These are phyloP conservation scores for Aspergillus homomorphus DNA, from an alignment of 495 filamentous ascomycete genomes.

Conservation along the genomic window DNA sequence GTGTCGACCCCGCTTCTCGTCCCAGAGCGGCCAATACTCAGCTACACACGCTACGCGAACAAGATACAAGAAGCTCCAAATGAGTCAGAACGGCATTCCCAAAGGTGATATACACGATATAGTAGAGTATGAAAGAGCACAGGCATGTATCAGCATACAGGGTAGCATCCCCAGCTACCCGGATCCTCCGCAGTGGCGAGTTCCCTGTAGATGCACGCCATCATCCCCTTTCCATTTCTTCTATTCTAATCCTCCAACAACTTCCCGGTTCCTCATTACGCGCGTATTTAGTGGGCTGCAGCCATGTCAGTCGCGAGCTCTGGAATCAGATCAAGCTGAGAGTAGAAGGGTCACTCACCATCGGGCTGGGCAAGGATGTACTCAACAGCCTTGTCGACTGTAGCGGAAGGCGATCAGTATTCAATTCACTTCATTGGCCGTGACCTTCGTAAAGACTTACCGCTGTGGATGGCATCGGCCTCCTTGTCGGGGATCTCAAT, in stretches of 20 bases:
- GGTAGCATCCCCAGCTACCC: constrained; percentile 27
- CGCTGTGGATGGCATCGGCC: constrained; percentile 91
- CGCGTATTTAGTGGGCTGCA: constrained; percentile 43
- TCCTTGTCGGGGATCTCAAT: constrained; percentile 99
- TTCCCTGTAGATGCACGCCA: constrained; percentile 28
- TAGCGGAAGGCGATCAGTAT: constrained; percentile 29
- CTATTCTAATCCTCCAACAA: constrained; percentile 35
- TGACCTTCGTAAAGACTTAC: constrained; percentile 54
- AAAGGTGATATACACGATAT: constrained; percentile 50
- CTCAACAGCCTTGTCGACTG: constrained; percentile 91
- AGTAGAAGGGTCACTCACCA: constrained; percentile 43
- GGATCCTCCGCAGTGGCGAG: constrained; percentile 23
- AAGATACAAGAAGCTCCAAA: constrained; percentile 6
- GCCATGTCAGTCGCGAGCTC: constrained; percentile 16
- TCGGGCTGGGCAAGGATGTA: constrained; percentile 96
- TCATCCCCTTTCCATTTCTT: constrained; percentile 34
- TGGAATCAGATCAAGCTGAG: not conserved
- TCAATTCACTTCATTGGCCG: not conserved
- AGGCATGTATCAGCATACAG: constrained; percentile 44
- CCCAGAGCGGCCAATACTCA: not conserved
- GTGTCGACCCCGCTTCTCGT: not conserved
- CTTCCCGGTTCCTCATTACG: constrained; percentile 32
- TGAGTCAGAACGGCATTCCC: constrained; percentile 37
- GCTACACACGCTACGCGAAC: not conserved
- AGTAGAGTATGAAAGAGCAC: constrained; percentile 35